Conservation (phyloP, 768 basidiomycete genomes). For the Lactarius indigo region DNA sequence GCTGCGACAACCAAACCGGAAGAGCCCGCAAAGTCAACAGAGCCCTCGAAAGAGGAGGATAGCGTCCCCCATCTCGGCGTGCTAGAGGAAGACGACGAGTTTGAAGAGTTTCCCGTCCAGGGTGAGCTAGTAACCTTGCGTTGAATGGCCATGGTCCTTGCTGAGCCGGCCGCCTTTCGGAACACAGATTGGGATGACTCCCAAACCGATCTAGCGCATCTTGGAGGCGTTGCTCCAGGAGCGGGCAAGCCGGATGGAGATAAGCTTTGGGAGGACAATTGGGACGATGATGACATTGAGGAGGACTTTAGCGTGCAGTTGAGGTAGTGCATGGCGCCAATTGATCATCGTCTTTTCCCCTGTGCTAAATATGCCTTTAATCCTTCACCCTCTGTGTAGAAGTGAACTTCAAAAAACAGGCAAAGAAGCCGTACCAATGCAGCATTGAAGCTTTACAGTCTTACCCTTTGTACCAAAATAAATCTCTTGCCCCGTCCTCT, state of each 20-base stretch:
- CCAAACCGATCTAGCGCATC: constrained; percentile 75
- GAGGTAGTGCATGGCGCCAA: constrained; percentile 56
- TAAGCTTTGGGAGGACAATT: constrained; percentile 99
- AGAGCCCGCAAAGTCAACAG: constrained; percentile 27
- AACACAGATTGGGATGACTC: constrained; percentile 81
- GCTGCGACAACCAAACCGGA: constrained; percentile 31
- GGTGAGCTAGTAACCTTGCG: constrained; percentile 45
- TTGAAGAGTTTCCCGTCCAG: constrained; percentile 87
- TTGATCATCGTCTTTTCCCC: neutral
- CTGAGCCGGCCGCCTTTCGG: neutral
- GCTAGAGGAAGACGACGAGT: constrained; percentile 97
- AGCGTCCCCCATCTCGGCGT: constrained; percentile 65
- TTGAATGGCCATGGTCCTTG: neutral
- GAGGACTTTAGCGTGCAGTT: constrained; percentile 96
- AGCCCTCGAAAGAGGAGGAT: constrained; percentile 26
- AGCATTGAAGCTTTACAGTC: constrained; percentile 13
- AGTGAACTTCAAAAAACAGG: constrained; percentile 63
- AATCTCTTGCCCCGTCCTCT: neutral
- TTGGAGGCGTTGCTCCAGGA: constrained; percentile 69
- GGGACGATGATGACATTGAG: constrained; percentile 99
- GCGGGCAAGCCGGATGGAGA: constrained; percentile 78
- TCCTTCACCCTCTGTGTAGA: constrained; percentile 36
- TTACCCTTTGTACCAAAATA: neutral
- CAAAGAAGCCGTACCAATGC: constrained; percentile 36
- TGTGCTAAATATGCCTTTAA: neutral